Evolutionary conservation across 2,329 filamentous ascomycete species (phyloP), one percentile per base, ranked within the genome.

Genomic region (Metarhizium album): DNA sequence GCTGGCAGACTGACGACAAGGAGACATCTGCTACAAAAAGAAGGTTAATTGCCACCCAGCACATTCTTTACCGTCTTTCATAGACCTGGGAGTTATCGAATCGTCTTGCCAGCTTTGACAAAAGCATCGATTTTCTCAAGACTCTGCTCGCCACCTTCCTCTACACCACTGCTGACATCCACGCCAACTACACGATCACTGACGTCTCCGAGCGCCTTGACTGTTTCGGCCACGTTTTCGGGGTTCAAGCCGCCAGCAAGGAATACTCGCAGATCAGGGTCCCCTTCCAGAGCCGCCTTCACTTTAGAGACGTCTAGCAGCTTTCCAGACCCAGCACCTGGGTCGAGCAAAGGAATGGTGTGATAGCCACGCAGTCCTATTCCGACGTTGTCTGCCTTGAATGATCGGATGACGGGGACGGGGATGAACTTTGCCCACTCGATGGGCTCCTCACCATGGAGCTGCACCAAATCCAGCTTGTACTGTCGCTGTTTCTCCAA

Each of bases 81-180:
- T 4, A 16, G 16, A 23, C n/a, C 46, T 48, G 24, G n/a, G 47
- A 23, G 55, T 58, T 73, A 78, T 62, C 73, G 68, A 52, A 79
- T 71, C 31, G 69, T 67, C 66, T 93, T 93, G 0, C 83, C 87
- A 35, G 82, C 81, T 63, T 80, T 78, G 40, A 97, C 74, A 67
- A 98, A 98, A 3, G 78, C 80, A 55, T 74, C 73, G 58, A 98
- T 97, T 71, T 86, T 94, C 18, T 81, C 79, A 52, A 91, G 60
- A 66, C 84, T 86, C 68, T 98, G 93, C 63, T 81, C 74, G 2
- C 90, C 91, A 58, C 85, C 79, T 35, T 82, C 83, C 69, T 97
- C 93, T 2, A 98, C 90, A 0, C 94, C 94, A 62, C 88, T 95
- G 67, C 90, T 95, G 20, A 95, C 88, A 71, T 98, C 93, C 3